Evolutionary conservation across 257 asterid genomes (phyloP), one percentile per base, ranked within the genome.

Genomic region (Craterostigma plantagineum): DNA sequence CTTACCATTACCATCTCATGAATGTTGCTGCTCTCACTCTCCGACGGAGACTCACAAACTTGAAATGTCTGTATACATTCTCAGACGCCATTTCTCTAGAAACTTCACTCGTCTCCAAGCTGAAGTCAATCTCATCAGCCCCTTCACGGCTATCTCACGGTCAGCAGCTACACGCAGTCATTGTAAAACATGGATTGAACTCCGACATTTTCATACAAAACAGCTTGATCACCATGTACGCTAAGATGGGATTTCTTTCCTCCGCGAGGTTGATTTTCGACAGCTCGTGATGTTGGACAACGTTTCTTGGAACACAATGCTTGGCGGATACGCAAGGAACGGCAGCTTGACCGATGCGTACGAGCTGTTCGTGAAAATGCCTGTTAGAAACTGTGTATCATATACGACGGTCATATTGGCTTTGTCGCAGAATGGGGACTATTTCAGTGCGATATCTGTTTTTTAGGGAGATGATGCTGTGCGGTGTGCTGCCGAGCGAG

Each of bases 321-420:
- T 87, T 0, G 39, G 60, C 0, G 95, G 90, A 15, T 72, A 62
- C 27, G 69, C 70, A 1, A 76, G 54, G 44, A 41, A 47, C 8
- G 79, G 95, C 1, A 18, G 8, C 49, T 30, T 76, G 67, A 58
- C 45, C 14, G 78, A 76, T 11, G 95, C 95, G 0, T 49, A 52
- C 27, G 62, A 66, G 16, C 16, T 87, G 92, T 87, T 87, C 49
- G 93, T 52, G 66, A 74, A 55, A 74, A 87, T 82, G 98, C 67
- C 82, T 33, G 59, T 18, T 0, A 82, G 49, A 48, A 72, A 69
- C 35, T 67, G 68, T 35, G 82, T 73, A 14, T 73, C 98, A 4
- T 82, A 71, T 45, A 82, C 95, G 27, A 78, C 95, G 37, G 66
- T 79, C 85, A 74, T 87, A 46, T 67, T 71, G 79, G 98, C 85